Conservation (phyloP, 129 eudicot genomes). For the Tagetes patula region DNA sequence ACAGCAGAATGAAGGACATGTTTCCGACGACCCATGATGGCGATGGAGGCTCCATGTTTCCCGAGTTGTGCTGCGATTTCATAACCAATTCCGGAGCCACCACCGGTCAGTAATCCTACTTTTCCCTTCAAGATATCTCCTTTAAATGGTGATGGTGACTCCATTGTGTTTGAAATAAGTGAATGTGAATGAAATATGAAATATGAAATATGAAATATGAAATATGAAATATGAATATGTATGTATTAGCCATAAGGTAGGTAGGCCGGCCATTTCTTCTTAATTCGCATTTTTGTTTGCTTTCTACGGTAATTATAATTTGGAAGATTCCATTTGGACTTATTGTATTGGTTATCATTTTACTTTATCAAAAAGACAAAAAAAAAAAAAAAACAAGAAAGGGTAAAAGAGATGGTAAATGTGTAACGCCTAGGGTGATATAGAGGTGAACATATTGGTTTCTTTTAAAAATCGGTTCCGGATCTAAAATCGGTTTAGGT, state of each 20-base stretch:
- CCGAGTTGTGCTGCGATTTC: constrained; percentile 49
- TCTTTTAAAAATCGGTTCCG: no score
- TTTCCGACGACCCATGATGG: constrained; percentile 55
- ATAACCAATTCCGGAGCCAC: constrained; percentile 59
- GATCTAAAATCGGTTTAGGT: no score
- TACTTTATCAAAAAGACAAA: no score
- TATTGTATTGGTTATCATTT: no score
- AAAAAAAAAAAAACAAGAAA: no score
- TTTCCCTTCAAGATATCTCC: constrained; percentile 43
- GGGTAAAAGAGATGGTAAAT: no score
- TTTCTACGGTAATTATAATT: not conserved
- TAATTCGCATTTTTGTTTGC: constrained; percentile 22
- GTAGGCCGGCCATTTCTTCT: constrained; percentile 27
- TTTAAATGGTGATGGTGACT: constrained; percentile 59
- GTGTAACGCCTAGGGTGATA: no score
- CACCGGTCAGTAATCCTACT: constrained; percentile 55
- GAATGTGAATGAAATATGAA: not conserved
- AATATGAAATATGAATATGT: not conserved
- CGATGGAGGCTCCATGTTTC: constrained; percentile 53
- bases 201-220: no score
- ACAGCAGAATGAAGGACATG: constrained; percentile 45
- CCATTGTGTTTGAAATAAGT: constrained; percentile 21
- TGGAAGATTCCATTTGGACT: constrained; percentile 6
- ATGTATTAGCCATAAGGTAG: no score
- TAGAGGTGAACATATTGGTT: no score